A percentile compares a stretch with the other conserved stretches of the same genome.
Conservation (phyloP, 2,329 filamentous ascomycete genomes). For the Colletotrichum sojae region DNA sequence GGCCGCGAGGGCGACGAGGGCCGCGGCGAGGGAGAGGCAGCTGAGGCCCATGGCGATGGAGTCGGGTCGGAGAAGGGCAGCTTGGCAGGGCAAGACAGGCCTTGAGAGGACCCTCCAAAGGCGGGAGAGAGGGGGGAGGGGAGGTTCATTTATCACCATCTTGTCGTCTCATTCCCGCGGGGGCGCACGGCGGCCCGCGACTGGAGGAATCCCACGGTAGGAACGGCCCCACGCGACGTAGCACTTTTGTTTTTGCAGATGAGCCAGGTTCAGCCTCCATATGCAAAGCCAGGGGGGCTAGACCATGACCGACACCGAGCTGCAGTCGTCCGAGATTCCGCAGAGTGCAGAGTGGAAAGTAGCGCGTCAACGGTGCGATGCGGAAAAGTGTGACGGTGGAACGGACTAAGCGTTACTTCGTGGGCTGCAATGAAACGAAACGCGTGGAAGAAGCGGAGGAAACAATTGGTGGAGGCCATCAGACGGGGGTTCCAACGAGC, state of each 20-base stretch:
- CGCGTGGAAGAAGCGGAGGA: slow-evolving; percentile 23
- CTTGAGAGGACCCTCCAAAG: background rate
- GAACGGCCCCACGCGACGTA: slow-evolving; percentile 11
- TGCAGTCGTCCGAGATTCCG: slow-evolving; percentile 4
- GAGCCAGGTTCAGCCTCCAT: slow-evolving; percentile 13
- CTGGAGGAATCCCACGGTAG: background rate
- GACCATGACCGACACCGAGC: slow-evolving; percentile 12
- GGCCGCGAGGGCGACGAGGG: slow-evolving; percentile 24
- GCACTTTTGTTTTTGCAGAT: background rate
- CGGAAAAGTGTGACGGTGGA: background rate
- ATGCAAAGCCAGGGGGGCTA: slow-evolving; percentile 11
- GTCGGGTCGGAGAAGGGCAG: slow-evolving; percentile 17
- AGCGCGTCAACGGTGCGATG: background rate
- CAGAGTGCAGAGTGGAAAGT: too few species aligned
- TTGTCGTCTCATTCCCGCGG: slow-evolving; percentile 18
- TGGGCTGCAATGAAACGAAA: slow-evolving; percentile 15
- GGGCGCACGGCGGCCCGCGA: slow-evolving; percentile 1
- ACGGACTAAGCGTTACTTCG: slow-evolving; percentile 5
- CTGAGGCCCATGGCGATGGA: slow-evolving; percentile 28
- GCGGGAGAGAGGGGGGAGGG: slow-evolving; percentile 5
- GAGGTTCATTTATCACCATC: slow-evolving; percentile 27
- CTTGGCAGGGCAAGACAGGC: slow-evolving; percentile 34
- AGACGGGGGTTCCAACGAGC: slow-evolving; percentile 9
- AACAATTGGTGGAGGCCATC: slow-evolving; percentile 24
- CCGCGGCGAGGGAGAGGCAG: slow-evolving; percentile 28